A percentile compares a stretch with the other conserved stretches of the same genome.
Evolutionary conservation across 805 yeast genomes (phyloP).

Genomic region (Saccharomycodes ludwigii): DNA sequence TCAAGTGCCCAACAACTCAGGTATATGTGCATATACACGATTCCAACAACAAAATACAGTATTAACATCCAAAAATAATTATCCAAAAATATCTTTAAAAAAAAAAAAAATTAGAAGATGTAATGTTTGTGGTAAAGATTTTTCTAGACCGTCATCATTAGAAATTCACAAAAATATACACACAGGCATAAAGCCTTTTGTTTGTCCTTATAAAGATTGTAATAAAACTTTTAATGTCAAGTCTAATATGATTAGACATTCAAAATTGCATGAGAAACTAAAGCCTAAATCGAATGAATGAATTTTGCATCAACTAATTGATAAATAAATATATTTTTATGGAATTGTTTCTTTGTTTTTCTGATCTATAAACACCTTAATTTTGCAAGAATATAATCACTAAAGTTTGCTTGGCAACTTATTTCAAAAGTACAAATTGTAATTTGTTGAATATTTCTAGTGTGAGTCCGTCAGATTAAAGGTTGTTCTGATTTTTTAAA

Average conservation of each 20-base stretch:
- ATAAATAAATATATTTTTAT: no score
- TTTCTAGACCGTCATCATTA: constrained; percentile 80
- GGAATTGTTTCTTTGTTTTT: no score
- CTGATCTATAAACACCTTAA: no score
- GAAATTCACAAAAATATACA: constrained; percentile 73
- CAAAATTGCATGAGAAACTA: constrained; percentile 16
- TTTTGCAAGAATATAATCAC: no score
- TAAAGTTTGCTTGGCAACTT: no score
- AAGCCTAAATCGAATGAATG: no score
- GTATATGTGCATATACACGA: neutral
- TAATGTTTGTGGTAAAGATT: constrained; percentile 60
- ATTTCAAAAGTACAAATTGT: no score
- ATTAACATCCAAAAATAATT: neutral
- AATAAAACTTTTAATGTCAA: constrained; percentile 42
- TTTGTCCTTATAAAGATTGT: constrained; percentile 51
- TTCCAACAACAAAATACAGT: neutral
- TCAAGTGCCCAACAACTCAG: no score
- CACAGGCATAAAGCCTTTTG: constrained; percentile 85
- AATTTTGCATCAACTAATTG: no score
- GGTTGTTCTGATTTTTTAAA: no score
- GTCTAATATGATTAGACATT: constrained; percentile 21
- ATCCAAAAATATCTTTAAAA: neutral
- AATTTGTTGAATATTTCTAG: no score
- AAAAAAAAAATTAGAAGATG: constrained; percentile 26
- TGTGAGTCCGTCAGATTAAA: no score